phyloP scores from a whole-genome alignment of 257 asterid genomes.

The Lantana camara region DNA sequence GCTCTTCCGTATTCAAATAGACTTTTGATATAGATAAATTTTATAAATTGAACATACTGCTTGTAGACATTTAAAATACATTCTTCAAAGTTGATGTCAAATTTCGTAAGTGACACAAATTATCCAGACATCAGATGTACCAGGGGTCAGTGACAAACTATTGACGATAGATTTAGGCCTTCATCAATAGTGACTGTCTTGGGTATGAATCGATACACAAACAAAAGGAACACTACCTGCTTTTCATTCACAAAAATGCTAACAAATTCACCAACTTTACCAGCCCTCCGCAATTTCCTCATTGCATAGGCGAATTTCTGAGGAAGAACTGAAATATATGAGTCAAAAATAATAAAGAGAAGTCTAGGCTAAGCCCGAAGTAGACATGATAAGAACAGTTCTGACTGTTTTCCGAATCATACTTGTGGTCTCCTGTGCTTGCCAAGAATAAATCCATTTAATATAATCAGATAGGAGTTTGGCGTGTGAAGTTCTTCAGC shows the following conservation, averaged over 20 bases:
- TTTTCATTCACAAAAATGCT: conserved; percentile 91
- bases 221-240: conserved; percentile 54
- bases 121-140: conserved; percentile 5
- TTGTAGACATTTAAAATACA: not conserved
- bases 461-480: conserved; percentile 66
- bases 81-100: not conserved
- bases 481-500: conserved; percentile 95
- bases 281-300: conserved; percentile 91
- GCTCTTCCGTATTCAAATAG: not conserved
- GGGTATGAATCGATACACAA: not conserved
- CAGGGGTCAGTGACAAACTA: not conserved
- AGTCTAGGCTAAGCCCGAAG: not conserved
- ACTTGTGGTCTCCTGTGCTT: conserved; percentile 87
- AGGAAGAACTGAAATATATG: conserved; percentile 15
- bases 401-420: conserved; percentile 17
- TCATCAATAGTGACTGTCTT: conserved; percentile 13
- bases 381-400: not conserved
- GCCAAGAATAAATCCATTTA: conserved; percentile 94
- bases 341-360: conserved; percentile 13
- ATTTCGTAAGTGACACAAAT: not conserved
- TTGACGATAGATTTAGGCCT: not conserved
- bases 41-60: conserved; percentile 4
- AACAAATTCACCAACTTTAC: conserved; percentile 86
- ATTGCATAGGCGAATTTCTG: conserved; percentile 71
- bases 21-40: not conserved